phyloP scores from a whole-genome alignment of 805 yeast genomes.

The Lachancea quebecensis region DNA sequence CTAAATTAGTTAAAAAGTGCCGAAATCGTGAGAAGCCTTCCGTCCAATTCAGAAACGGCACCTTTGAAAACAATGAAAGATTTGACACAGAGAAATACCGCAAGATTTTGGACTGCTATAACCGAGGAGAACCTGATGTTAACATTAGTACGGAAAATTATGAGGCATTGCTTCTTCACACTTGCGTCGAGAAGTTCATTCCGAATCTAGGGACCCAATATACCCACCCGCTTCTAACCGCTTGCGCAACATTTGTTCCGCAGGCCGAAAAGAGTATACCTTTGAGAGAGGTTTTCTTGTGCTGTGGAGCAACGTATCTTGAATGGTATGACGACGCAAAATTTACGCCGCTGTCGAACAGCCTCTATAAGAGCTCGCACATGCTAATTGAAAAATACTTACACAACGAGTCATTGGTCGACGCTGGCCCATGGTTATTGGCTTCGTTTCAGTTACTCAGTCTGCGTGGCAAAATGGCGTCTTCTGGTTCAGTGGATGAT shows the following conservation, averaged over 20 bases:
- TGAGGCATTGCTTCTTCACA: slow-evolving; percentile 24
- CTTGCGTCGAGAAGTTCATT: slow-evolving; percentile 37
- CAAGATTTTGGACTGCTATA: slow-evolving; percentile 4
- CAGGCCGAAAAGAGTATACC: slow-evolving; percentile 28
- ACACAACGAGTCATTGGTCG: slow-evolving; percentile 19
- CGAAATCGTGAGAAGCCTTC: background rate
- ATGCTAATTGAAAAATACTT: slow-evolving; percentile 19
- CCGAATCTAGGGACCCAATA: slow-evolving; percentile 37
- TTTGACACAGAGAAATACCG: slow-evolving; percentile 7
- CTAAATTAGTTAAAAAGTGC: background rate
- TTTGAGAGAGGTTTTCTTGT: slow-evolving; percentile 32
- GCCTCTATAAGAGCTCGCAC: slow-evolving; percentile 22
- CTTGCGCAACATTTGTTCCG: slow-evolving; percentile 37
- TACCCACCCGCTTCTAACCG: slow-evolving; percentile 36
- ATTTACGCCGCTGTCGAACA: slow-evolving; percentile 19
- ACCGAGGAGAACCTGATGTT: slow-evolving; percentile 5
- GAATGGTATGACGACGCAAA: slow-evolving; percentile 28
- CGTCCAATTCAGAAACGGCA: slow-evolving; percentile 3
- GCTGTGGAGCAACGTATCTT: slow-evolving; percentile 38
- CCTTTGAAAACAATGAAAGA: slow-evolving; percentile 6
- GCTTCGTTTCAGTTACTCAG: slow-evolving; percentile 37
- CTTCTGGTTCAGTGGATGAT: slow-evolving; percentile 21
- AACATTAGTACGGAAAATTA: slow-evolving; percentile 4
- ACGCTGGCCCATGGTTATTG: slow-evolving; percentile 36
- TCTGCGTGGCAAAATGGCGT: slow-evolving; percentile 33